Base-by-base conservation (phyloP, 768 basidiomycete genomes). In the Amanita thiersii region DNA sequence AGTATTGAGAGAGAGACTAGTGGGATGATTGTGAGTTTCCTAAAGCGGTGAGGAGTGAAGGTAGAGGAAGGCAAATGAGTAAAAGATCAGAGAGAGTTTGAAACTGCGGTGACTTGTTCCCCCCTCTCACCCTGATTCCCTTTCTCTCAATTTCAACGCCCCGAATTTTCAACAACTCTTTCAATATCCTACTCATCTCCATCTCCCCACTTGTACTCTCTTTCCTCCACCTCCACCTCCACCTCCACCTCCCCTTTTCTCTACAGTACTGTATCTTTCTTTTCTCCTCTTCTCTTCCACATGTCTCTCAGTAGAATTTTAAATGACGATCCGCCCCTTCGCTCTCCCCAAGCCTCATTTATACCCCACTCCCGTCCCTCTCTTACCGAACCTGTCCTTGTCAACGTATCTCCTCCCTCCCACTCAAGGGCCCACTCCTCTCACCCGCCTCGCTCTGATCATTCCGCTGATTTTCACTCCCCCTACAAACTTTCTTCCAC, bases 281-380 rank as follows among this genome's bases (percentile, higher is more conserved):
- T 17, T 21, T 33, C 34, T 37, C 44, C 37, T 7, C 26, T 28
- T n/a, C 6, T 7, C 7, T n/a, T 40, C 32, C 52, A 46, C 60
- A 87, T 87, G 84, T 86, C 85, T 38, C 76, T 87, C 59, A 79
- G 77, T 52, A 72, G 77, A 50, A 86, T 87, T 47, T 77, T 87
- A 63, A 87, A 87, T 63, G 77, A 86, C 63, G 79, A 83, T 49
- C 72, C 81, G 48, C 70, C 64, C 46, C n/a, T n/a, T n/a, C n/a
- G n/a, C n/a, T n/a, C n/a, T n/a, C n/a, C n/a, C n/a, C n/a, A n/a
- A n/a, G n/a, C n/a, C n/a, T n/a, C n/a, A n/a, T n/a, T n/a, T n/a
- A n/a, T n/a, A n/a, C n/a, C n/a, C n/a, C n/a, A n/a, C n/a, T n/a
- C n/a, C 56, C 15, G 47, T 37, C 36, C 50, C 44, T 29, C 37